phyloP scores from a whole-genome alignment of 2,329 filamentous ascomycete species.

The Herpotrichia juniperi region DNA sequence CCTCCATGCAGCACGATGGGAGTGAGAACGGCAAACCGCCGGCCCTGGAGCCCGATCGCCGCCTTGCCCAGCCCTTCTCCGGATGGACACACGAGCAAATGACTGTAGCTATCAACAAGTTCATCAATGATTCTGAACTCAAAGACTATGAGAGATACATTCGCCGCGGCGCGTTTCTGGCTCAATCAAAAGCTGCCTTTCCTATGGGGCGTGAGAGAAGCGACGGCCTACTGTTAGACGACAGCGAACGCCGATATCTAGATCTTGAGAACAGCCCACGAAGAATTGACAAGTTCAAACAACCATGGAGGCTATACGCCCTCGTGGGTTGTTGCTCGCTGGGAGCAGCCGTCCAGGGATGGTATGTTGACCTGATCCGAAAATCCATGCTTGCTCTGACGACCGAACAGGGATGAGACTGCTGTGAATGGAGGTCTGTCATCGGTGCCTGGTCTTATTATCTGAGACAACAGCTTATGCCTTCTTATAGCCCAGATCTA shows the following conservation, averaged over 20 bases:
- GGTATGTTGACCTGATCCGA: slow-evolving; percentile 10
- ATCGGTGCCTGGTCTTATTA: background rate
- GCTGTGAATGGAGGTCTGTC: slow-evolving; percentile 26
- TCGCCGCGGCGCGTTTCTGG: slow-evolving; percentile 25
- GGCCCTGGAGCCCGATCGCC: slow-evolving; percentile 18
- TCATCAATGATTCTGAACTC: slow-evolving; percentile 18
- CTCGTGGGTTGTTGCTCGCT: slow-evolving; percentile 25
- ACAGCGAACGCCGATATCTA: slow-evolving; percentile 16
- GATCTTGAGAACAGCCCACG: slow-evolving; percentile 19
- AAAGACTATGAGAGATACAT: slow-evolving; percentile 26
- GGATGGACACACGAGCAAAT: slow-evolving; percentile 22
- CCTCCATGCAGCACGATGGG: slow-evolving; percentile 6
- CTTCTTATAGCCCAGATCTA: slow-evolving; percentile 19
- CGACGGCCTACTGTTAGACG: slow-evolving; percentile 19
- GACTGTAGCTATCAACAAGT: slow-evolving; percentile 17
- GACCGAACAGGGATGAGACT: slow-evolving; percentile 18
- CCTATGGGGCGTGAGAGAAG: slow-evolving; percentile 9
- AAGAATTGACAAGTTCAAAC: slow-evolving; percentile 28
- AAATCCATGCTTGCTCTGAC: background rate
- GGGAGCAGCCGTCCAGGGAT: slow-evolving; percentile 29
- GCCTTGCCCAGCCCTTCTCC: slow-evolving; percentile 22
- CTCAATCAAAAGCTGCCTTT: slow-evolving; percentile 24
- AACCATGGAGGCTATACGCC: slow-evolving; percentile 25
- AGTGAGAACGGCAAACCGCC: slow-evolving; percentile 1
- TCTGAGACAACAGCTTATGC: background rate